Base-by-base conservation (phyloP, 1,284 basidiomycete genomes). In the Rhodotorula glutinis region DNA sequence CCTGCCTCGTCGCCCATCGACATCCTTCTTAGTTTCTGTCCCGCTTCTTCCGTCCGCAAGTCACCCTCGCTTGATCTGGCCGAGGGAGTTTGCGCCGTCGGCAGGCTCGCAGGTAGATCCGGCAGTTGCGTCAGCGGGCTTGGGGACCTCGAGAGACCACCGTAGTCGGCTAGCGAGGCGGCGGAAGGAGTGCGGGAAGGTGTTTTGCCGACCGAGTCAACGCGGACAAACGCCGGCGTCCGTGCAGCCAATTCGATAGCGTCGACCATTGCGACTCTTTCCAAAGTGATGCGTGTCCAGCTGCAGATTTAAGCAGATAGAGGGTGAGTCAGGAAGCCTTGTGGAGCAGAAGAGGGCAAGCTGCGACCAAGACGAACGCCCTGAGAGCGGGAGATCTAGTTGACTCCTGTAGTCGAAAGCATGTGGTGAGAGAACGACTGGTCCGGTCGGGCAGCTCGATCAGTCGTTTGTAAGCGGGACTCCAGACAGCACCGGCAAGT, bases 21-120 rank as follows among this genome's bases (percentile, higher is more conserved):
- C 33, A 63, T 29, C 40, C 62, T 25, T 17, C 66, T 8, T 55
- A 62, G 9, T 17, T 46, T n/a, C 38, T 52, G 38, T 7, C 53
- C 51, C 46, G 55, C 60, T 27, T 57, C 62, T 52, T 60, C 67
- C 29, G n/a, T 21, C n/a, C 16, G 25, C 49, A 27, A 51, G 25
- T 51, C 49, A 11, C 13, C 49, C 21, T 51, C 49, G n/a, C 30
- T 17, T 16, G 23, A n/a, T 38, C 33, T 11, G 14, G 5, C 17
- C 17, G 41, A 9, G 9, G 19, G 27, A 38, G 21, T 21, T 17
- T 27, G 17, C 5, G 17, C 43, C 43, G 43, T 7, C 7, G 54
- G 21, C 25, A 5, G 4, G 21, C 19, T 23, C 41, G 33, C 54
- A 13, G 25, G 58, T 21, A 29, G 11, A 40, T 57, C 41, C 53